Percentiles rank a stretch among this genome's conserved stretches.
Evolutionary conservation across 2,329 filamentous ascomycete genomes (phyloP).

Genomic region (Colletotrichum sp.): DNA sequence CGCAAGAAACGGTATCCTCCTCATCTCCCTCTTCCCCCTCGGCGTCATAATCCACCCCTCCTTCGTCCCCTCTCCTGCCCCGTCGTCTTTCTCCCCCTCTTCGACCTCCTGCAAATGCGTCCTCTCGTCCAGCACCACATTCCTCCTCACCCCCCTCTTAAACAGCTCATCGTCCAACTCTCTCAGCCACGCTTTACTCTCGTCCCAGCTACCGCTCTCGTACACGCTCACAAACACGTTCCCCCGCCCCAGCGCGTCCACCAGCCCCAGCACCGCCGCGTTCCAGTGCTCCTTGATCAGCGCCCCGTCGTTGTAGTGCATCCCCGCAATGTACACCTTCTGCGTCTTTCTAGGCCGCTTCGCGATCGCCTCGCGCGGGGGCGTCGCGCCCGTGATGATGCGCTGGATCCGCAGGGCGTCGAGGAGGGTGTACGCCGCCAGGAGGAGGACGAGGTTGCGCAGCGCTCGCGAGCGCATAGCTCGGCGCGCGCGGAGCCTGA

Average conservation of each 20-base stretch:
- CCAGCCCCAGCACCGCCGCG: conserved; percentile 61
- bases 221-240: conserved; percentile 73
- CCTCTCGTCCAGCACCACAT: conserved; percentile 61
- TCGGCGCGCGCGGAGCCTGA: conserved; percentile 33
- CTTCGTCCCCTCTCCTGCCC: conserved; percentile 49
- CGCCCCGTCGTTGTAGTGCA: conserved; percentile 71
- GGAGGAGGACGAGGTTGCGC: conserved; percentile 37
- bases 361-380: conserved; percentile 2
- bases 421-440: conserved; percentile 41
- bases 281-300: conserved; percentile 69
- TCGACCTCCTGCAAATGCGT: conserved; percentile 64
- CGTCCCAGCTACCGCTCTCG: conserved; percentile 73
- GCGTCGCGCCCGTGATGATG: background rate
- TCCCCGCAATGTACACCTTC: conserved; percentile 70
- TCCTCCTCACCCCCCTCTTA: conserved; percentile 55
- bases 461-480: conserved; percentile 39
- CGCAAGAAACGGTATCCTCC: conserved; percentile 74
- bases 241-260: conserved; percentile 59
- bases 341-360: conserved; percentile 32
- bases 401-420: conserved; percentile 41
- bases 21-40: conserved; percentile 56
- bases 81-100: background rate
- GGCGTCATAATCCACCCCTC: conserved; percentile 71
- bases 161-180: conserved; percentile 62
- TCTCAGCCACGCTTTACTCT: conserved; percentile 66